Evolutionary conservation across 2,329 filamentous ascomycete species (phyloP).

Genomic region (Beauveria asiatica): DNA sequence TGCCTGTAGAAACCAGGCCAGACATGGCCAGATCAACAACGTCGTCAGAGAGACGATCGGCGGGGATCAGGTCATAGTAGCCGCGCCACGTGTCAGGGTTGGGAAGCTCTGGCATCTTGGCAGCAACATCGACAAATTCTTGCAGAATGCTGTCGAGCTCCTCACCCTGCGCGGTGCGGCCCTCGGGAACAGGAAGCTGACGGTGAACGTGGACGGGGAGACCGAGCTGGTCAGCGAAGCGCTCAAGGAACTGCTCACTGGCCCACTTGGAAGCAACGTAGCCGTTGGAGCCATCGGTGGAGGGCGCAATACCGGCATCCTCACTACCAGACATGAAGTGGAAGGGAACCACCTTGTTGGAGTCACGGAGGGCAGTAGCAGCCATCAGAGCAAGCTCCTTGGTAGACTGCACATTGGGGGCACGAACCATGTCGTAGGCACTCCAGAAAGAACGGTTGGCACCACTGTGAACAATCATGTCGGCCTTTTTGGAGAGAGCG

Average conservation of each 20-base stretch:
- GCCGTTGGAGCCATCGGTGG: slow-evolving; percentile 19
- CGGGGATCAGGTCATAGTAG: slow-evolving; percentile 11
- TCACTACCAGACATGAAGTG: slow-evolving; percentile 29
- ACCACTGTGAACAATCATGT: slow-evolving; percentile 46
- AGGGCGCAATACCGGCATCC: slow-evolving; percentile 13
- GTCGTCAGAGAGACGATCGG: slow-evolving; percentile 10
- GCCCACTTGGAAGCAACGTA: slow-evolving; percentile 28
- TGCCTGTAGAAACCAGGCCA: not conserved
- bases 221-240: slow-evolving; percentile 8
- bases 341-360: slow-evolving; percentile 21
- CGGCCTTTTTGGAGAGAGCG: slow-evolving; percentile 22
- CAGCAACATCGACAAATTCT: slow-evolving; percentile 11
- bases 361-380: slow-evolving; percentile 14
- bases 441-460: slow-evolving; percentile 32
- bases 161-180: slow-evolving; percentile 9
- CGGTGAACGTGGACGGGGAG: slow-evolving; percentile 14
- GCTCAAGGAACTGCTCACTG: slow-evolving; percentile 23
- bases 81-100: slow-evolving; percentile 11
- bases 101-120: slow-evolving; percentile 11
- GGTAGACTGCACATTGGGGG: slow-evolving; percentile 28
- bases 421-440: slow-evolving; percentile 25
- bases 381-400: slow-evolving; percentile 25
- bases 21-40: slow-evolving; percentile 11
- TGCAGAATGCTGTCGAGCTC: slow-evolving; percentile 12
- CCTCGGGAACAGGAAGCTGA: slow-evolving; percentile 11